Evolutionary conservation across 1,284 basidiomycete species (phyloP), one percentile per base, ranked within the genome.

Genomic region (Sanghuangporus baumii): DNA sequence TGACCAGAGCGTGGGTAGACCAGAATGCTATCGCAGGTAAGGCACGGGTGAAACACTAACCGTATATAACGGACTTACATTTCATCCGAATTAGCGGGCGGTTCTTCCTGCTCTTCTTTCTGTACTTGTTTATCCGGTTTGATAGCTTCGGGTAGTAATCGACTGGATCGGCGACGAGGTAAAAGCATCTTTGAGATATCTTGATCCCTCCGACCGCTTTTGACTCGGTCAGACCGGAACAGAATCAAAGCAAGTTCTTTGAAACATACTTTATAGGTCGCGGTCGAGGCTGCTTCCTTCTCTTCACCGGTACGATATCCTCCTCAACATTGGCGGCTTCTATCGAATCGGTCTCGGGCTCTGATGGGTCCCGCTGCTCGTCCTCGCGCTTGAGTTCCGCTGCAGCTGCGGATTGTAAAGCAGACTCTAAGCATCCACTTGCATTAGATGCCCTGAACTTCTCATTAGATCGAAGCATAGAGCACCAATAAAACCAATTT

Each of bases 1-100:
- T 84, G 81, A 1, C 85, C 84, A 16, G 78, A 77, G 23, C 81
- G 81, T 14, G 93, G 93, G 70, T 89, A 94, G 14, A 87, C 82
- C 50, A 94, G 77, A 38, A 94, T 82, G 6, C 92, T 94, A 50
- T 16, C 37, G 3, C n/a, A 46, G 43, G 16, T 46, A 7, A n/a
- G 43, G 20, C 16, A 7, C 43, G 16, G 3, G 26, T 31, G 11
- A 46, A 46, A 14, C 43, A 6, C 7, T 8, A 46, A 12, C 43
- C 16, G 18, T 16, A n/a, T n/a, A 16, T n/a, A 23, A 23, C 43
- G 18, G 14, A 72, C 83, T 66, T 74, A 88, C 88, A 89, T 75
- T 76, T 90, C 86, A 65, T 90, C 88, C 3, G 76, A 75, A 47
- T 64, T 64, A 9, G 36, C 20, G 7, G 55, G 43, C 8, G 51